These are phyloP conservation scores for Myxozyma mucilagina DNA, from an alignment of 805 yeast species.

Conservation along the genomic window DNA sequence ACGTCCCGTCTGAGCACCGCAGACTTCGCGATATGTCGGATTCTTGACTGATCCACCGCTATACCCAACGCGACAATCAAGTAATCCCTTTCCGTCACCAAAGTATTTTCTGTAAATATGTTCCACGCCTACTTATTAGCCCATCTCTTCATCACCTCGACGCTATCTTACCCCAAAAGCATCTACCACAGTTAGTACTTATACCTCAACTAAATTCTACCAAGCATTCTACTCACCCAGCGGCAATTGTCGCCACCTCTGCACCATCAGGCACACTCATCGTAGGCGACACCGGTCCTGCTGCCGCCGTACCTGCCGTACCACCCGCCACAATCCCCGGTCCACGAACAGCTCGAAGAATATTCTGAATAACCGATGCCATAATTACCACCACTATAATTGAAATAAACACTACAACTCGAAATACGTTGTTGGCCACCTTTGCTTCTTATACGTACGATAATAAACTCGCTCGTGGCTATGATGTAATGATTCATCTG, in stretches of 20 bases:
- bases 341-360: constrained; percentile 3
- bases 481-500: too few relatives aligned
- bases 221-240: constrained; percentile 15
- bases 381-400: neutral
- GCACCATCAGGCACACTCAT: constrained; percentile 47
- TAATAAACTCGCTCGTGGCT: too few relatives aligned
- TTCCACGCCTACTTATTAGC: constrained; percentile 51
- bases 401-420: too few relatives aligned
- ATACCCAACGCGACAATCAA: constrained; percentile 84
- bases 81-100: constrained; percentile 56
- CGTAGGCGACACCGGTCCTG: constrained; percentile 36
- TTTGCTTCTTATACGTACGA: too few relatives aligned
- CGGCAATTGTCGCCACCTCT: constrained; percentile 59
- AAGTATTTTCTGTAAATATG: constrained; percentile 74
- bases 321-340: constrained; percentile 5
- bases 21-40: constrained; percentile 72
- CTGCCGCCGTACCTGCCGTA: constrained; percentile 10
- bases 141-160: neutral
- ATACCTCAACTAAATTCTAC: neutral
- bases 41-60: constrained; percentile 66
- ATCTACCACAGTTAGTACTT: constrained; percentile 42
- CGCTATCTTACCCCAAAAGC: constrained; percentile 42
- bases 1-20: constrained; percentile 69
- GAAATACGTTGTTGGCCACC: too few relatives aligned
- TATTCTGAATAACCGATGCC: constrained; percentile 4